Base-by-base conservation (phyloP, 768 basidiomycete genomes). In the Pholiota conissans region DNA sequence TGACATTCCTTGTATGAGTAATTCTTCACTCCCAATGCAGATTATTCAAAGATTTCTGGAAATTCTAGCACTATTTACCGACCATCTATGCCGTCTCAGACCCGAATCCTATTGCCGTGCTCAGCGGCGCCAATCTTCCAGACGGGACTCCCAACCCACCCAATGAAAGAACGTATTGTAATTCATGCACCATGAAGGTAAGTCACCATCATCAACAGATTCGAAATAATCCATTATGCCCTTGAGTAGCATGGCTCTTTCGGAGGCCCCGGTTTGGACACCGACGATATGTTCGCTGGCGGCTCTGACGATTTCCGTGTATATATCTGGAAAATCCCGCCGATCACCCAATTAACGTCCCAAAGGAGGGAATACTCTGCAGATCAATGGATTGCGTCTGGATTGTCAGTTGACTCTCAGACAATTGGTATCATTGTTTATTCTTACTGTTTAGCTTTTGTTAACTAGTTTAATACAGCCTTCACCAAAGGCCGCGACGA, bases 231-330 rank as follows among this genome's bases (percentile, higher is more conserved):
- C 24, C 48, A 11, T 35, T 11, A 30, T 49, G 27, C 29, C 29
- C 29, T 53, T 52, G 34, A 61, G 49, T 56, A 92, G 89, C 88
- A 91, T 58, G 90, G 90, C 3, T 82, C 84, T 5, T 93, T 94
- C 61, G 89, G 91, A 34, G 82, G 84, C 2, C 78, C 79, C 1
- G 80, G 79, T 3, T 64, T 79, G 27, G 75, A 79, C 47, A 71
- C 63, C 22, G 88, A 89, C 54, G 69, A 77, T 28, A 83, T 87
- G 63, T 93, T 87, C 65, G 80, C 79, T 32, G 81, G 82, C n/a
- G 92, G 92, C 14, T 92, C 90, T 10, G 92, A 94, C 66, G 90
- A 93, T 69, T 93, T 93, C 66, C 78, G 85, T 34, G 83, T 79
- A 18, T 93, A 93, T 61, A 67, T 91, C 22, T 94, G 92, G 92